These are phyloP conservation scores for Lippia alba DNA, from an alignment of 305 asterid genomes.

Conservation along the genomic window DNA sequence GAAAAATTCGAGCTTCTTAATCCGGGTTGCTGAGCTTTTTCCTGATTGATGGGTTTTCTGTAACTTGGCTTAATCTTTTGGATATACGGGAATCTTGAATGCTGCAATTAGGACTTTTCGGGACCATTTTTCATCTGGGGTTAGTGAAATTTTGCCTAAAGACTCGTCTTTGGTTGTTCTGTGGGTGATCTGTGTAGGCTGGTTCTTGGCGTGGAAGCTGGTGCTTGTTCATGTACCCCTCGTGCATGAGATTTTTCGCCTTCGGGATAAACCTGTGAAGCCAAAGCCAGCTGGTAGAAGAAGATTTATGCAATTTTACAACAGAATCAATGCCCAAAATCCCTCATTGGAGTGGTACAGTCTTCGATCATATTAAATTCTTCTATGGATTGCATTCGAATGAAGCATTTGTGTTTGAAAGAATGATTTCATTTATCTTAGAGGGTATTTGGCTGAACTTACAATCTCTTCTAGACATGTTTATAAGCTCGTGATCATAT, in stretches of 20 bases:
- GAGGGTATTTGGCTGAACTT: no score
- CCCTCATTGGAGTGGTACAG: conserved; percentile 26
- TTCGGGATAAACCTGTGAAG: conserved; percentile 59
- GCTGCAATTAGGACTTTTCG: conserved; percentile 11
- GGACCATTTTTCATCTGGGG: background rate
- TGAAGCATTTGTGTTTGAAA: background rate
- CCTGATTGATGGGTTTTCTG: conserved; percentile 25
- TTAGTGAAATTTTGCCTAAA: conserved; percentile 4
- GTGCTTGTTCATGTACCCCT: conserved; percentile 60
- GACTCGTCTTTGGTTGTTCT: background rate
- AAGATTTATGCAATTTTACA: conserved; percentile 72
- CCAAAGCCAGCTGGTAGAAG: conserved; percentile 75
- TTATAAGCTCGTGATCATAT: no score
- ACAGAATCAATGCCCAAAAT: conserved; percentile 50
- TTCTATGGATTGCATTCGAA: conserved; percentile 5
- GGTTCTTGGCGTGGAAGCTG: conserved; percentile 96
- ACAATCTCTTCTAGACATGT: no score
- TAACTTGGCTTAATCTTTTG: conserved; percentile 14
- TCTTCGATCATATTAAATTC: no score
- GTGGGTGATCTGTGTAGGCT: conserved; percentile 51
- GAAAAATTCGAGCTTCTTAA: background rate
- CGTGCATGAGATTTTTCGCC: conserved; percentile 69
- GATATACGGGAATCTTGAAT: conserved; percentile 8
- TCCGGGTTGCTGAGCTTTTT: background rate
- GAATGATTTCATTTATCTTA: background rate